Evolutionary conservation across 331 rosid species (phyloP).

Genomic region (Quercus tomentella): DNA sequence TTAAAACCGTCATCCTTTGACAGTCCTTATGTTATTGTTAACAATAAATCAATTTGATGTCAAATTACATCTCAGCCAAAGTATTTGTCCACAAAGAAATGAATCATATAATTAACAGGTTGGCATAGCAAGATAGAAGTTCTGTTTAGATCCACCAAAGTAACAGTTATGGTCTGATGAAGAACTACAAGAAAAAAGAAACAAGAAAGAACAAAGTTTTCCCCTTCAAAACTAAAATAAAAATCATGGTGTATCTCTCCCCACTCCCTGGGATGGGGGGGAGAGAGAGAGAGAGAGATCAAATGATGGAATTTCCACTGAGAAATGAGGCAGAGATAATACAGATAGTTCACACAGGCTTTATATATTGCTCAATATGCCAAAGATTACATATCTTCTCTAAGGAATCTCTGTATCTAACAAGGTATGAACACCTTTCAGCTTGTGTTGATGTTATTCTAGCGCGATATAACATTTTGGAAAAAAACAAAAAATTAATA

Average conservation of each 20-base stretch:
- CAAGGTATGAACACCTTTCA: too few relatives aligned
- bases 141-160: neutral
- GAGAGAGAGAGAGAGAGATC: neutral
- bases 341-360: neutral
- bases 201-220: neutral
- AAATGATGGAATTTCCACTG: neutral
- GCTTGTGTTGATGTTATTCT: constrained; percentile 18
- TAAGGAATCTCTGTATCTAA: too few relatives aligned
- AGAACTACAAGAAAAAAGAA: neutral
- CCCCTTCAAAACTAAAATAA: neutral
- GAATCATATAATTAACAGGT: neutral
- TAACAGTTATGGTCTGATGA: neutral
- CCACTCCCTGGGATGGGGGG: constrained; percentile 9
- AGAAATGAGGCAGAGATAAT: neutral
- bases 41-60: neutral
- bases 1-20: constrained; percentile 56
- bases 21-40: constrained; percentile 6
- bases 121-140: neutral
- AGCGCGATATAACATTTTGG: neutral
- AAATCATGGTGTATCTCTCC: neutral
- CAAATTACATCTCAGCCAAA: constrained; percentile 5
- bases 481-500: neutral
- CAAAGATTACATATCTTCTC: too few relatives aligned
- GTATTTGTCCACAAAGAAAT: constrained; percentile 9
- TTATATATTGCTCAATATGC: too few relatives aligned